A percentile compares a stretch with the other conserved stretches of the same genome.
These are phyloP conservation scores for Citrus glauca DNA, from an alignment of 345 rosid genomes.

Conservation along the genomic window DNA sequence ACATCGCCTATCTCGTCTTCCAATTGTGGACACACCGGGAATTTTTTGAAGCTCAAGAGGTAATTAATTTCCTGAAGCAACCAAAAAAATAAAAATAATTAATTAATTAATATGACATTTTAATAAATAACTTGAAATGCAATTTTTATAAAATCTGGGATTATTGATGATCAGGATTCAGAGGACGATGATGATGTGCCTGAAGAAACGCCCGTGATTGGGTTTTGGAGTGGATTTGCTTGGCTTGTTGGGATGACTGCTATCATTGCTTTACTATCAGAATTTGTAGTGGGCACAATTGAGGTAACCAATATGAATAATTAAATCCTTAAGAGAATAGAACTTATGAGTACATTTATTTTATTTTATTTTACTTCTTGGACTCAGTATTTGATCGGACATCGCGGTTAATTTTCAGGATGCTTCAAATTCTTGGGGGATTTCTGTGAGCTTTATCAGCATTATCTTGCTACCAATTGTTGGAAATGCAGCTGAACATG, in stretches of 20 bases:
- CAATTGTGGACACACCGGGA: conserved; percentile 74
- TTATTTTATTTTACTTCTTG: background rate
- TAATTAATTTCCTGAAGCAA: background rate
- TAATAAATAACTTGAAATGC: background rate
- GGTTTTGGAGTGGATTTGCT: conserved; percentile 75
- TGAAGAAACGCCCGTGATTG: conserved; percentile 63
- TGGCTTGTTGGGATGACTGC: conserved; percentile 89
- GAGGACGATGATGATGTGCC: conserved; percentile 35
- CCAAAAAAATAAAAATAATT: too few relatives aligned
- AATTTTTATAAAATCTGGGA: background rate
- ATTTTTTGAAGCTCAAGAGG: conserved; percentile 62
- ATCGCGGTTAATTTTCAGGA: conserved; percentile 29
- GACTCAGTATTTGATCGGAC: background rate
- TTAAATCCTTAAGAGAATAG: background rate
- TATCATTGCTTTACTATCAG: conserved; percentile 67
- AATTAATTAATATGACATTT: background rate
- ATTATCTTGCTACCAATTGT: conserved; percentile 85
- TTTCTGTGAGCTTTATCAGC: conserved; percentile 86
- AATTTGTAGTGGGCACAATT: conserved; percentile 76
- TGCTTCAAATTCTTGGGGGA: conserved; percentile 83
- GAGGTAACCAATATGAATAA: conserved; percentile 39
- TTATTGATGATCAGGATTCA: conserved; percentile 34
- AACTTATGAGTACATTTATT: background rate
- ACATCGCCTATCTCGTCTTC: conserved; percentile 70
- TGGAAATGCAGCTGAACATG: conserved; percentile 96